A percentile compares a stretch with the other conserved stretches of the same genome.
Evolutionary conservation across 1,284 basidiomycete species (phyloP).

Genomic region (Cryptococcus wingfieldii): DNA sequence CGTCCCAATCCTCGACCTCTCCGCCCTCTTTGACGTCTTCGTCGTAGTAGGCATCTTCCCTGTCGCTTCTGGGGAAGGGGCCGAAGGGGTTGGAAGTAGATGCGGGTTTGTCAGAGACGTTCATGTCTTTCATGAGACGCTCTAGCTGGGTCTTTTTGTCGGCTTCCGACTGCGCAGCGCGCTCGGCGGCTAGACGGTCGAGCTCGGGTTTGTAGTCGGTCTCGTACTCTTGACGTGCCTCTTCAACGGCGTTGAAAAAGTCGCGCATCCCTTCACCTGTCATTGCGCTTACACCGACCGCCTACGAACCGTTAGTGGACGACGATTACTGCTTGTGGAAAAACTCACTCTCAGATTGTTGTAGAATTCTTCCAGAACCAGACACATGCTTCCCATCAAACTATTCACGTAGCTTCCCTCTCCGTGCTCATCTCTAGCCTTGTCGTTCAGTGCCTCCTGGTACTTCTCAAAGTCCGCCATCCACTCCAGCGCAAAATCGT

Average conservation of each 20-base stretch:
- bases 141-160: slow-evolving; percentile 69
- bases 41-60: slow-evolving; percentile 36
- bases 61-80: slow-evolving; percentile 43
- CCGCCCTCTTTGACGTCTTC: slow-evolving; percentile 2
- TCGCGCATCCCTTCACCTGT: slow-evolving; percentile 88
- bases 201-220: slow-evolving; percentile 89
- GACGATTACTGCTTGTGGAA: neutral
- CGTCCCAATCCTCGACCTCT: slow-evolving; percentile 13
- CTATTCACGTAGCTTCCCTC: slow-evolving; percentile 98
- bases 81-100: slow-evolving; percentile 52
- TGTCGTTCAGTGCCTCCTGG: slow-evolving; percentile 57
- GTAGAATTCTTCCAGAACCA: slow-evolving; percentile 98
- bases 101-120: slow-evolving; percentile 59
- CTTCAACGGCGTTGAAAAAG: slow-evolving; percentile 87
- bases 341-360: slow-evolving; percentile 77
- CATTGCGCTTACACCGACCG: slow-evolving; percentile 92
- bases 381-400: slow-evolving; percentile 97
- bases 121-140: slow-evolving; percentile 79
- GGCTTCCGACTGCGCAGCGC: slow-evolving; percentile 59
- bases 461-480: slow-evolving; percentile 91
- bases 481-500: slow-evolving; percentile 93
- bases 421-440: slow-evolving; percentile 69
- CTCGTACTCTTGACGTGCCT: slow-evolving; percentile 81
- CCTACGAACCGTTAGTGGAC: slow-evolving; percentile 52
- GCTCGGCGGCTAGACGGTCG: slow-evolving; percentile 58